Base-by-base conservation (phyloP, 2,329 filamentous ascomycete species). In the Clonostachys rhizophaga region DNA sequence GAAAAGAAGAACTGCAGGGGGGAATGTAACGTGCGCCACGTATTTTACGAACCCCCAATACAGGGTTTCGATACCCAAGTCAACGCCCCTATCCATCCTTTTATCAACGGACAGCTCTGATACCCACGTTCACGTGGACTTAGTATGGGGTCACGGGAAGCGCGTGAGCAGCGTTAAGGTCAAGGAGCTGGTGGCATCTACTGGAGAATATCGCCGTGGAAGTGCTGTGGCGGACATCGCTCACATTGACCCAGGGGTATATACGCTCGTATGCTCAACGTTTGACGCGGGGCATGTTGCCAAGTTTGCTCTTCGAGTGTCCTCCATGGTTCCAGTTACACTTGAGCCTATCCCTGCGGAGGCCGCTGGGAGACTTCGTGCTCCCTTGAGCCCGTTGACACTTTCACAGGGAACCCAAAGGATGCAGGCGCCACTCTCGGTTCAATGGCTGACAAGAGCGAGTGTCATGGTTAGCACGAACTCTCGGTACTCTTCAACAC, bases 41-140 rank as follows among this genome's bases (percentile, higher is more conserved):
- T 97, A 94, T 67, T 79, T 86, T n/a, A 75, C 79, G 48, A 99
- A 97, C 56, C 94, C 94, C 1, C 91, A 96, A 62, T 97, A 89
- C 63, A 78, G 78, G 48, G 72, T 99, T 7, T 66, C 70, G 13
- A 58, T 91, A 43, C 58, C 76, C 2, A 62, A 67, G 5, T 60
- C 70, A 5, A 83, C 86, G 0, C 78, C 84, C 8, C 64, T 96
- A 2, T 83, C 84, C 4, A 75, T 96, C 16, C 70, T 96, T 1
- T 75, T 97, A 2, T 86, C 89, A 52, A 86, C 86, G 2, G 72
- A 76, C 17, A 69, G 76, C 20, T 72, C 77, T 35, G 83, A 89
- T 43, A 69, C 92, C 17, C 86, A 90, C 14, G 79, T 95, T 2
- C 91, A 96, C 60, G 79, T 96, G 46, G 92, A 92, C 57, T 69